Conservation (phyloP, 2,329 filamentous ascomycete genomes). For the Beauveria bassiana region DNA sequence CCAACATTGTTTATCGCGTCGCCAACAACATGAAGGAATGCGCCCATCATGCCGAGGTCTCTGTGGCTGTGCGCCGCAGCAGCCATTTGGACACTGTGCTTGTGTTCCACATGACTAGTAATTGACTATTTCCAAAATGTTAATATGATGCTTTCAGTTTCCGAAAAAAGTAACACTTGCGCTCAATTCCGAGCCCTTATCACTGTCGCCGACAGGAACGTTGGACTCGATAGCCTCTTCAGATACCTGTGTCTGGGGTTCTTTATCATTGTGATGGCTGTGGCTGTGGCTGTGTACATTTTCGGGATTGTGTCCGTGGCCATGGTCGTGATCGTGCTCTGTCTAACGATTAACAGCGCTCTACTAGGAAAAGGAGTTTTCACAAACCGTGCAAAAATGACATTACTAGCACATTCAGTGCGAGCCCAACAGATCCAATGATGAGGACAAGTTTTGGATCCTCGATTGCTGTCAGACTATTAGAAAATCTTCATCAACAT, state of each 20-base stretch:
- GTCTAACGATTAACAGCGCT: neutral
- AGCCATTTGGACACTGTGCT: conserved; percentile 28
- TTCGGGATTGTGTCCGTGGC: conserved; percentile 6
- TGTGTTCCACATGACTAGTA: conserved; percentile 39
- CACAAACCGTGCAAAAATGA: conserved; percentile 55
- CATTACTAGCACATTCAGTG: conserved; percentile 59
- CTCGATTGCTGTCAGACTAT: conserved; percentile 43
- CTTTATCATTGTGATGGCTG: conserved; percentile 13
- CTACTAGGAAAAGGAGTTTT: too few relatives aligned
- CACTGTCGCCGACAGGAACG: neutral
- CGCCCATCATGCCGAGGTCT: conserved; percentile 65
- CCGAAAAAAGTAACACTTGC: neutral
- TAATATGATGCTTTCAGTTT: neutral
- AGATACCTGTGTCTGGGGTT: neutral
- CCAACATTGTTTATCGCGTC: conserved; percentile 72
- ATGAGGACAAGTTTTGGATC: conserved; percentile 61
- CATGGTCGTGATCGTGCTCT: conserved; percentile 19
- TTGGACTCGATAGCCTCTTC: conserved; percentile 3
- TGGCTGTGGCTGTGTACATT: conserved; percentile 3
- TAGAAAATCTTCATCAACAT: neutral
- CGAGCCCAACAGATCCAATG: conserved; percentile 59
- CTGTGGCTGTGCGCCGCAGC: conserved; percentile 29
- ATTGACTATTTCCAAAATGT: neutral
- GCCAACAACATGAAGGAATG: conserved; percentile 62
- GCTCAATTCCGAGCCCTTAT: neutral